Evolutionary conservation across 192 early-diverging fungal genomes (phyloP).

Genomic region (Gaertneriomyces sp.): DNA sequence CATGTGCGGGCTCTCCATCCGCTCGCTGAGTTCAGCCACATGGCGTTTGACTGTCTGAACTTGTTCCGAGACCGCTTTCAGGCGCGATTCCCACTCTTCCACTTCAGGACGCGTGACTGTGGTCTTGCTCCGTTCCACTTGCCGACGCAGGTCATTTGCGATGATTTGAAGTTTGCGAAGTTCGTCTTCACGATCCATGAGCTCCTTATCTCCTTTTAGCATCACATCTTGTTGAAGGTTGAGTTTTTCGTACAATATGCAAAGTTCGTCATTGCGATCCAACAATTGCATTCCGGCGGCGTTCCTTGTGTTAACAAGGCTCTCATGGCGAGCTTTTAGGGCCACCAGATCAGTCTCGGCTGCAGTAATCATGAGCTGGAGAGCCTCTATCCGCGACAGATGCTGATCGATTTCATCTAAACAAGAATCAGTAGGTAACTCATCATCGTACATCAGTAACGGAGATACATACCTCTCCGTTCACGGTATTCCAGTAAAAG

Average conservation of each 20-base stretch:
- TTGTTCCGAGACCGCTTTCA: slow-evolving; percentile 24
- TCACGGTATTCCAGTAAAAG: slow-evolving; percentile 49
- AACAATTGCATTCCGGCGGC: slow-evolving; percentile 50
- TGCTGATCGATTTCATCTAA: slow-evolving; percentile 60
- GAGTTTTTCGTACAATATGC: slow-evolving; percentile 56
- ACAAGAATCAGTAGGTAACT: background rate
- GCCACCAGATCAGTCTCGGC: slow-evolving; percentile 53
- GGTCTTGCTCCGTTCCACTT: slow-evolving; percentile 43
- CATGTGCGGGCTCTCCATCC: slow-evolving; percentile 52
- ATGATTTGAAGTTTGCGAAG: slow-evolving; percentile 45
- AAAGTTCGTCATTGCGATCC: slow-evolving; percentile 60
- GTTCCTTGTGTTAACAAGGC: slow-evolving; percentile 50
- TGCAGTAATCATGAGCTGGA: slow-evolving; percentile 49
- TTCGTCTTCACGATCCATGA: slow-evolving; percentile 39
- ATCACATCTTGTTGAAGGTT: slow-evolving; percentile 45
- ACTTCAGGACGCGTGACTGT: slow-evolving; percentile 9
- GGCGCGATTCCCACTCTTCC: slow-evolving; percentile 25
- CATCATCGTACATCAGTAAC: background rate
- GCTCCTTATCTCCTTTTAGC: slow-evolving; percentile 39
- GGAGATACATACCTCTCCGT: slow-evolving; percentile 34
- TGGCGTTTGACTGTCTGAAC: slow-evolving; percentile 22
- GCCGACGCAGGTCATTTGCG: slow-evolving; percentile 33
- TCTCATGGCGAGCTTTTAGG: slow-evolving; percentile 48
- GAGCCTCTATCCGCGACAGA: slow-evolving; percentile 53
- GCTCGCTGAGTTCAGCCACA: slow-evolving; percentile 34